Evolutionary conservation across 805 yeast genomes (phyloP).

Genomic region (Candida qinlingensis): DNA sequence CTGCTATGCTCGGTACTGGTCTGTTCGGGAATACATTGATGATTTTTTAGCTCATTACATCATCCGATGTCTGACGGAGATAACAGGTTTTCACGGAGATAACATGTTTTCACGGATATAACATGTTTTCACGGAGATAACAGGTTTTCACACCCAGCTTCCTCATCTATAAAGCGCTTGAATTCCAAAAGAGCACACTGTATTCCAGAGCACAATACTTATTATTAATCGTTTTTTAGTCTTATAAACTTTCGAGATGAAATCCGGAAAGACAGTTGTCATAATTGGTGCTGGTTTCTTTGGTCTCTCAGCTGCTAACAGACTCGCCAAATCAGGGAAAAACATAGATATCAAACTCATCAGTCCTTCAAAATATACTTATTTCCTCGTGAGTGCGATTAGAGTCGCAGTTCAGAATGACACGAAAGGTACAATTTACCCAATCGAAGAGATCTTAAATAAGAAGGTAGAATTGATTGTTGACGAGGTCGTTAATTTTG

Average conservation of each 20-base stretch:
- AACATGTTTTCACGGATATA: too few relatives aligned
- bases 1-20: too few relatives aligned
- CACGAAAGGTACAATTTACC: conserved; percentile 12
- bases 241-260: too few relatives aligned
- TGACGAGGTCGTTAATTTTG: conserved; percentile 13
- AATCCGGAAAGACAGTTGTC: conserved; percentile 11
- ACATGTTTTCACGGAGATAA: background rate
- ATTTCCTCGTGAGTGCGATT: conserved; percentile 11
- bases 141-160: background rate
- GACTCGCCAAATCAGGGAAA: conserved; percentile 7
- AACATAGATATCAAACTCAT: conserved; percentile 13
- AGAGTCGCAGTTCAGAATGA: conserved; percentile 19
- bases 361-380: conserved; percentile 13
- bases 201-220: background rate
- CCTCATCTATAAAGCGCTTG: too few relatives aligned
- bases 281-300: conserved; percentile 22
- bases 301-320: conserved; percentile 20
- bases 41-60: too few relatives aligned
- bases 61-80: too few relatives aligned
- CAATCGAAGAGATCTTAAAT: conserved; percentile 18
- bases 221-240: too few relatives aligned
- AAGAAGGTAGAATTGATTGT: conserved; percentile 18
- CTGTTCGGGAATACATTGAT: too few relatives aligned
- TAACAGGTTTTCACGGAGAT: too few relatives aligned
- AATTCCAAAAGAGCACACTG: too few relatives aligned